A percentile compares a stretch with the other conserved stretches of the same genome.
Conservation (phyloP, 305 asterid genomes). For the Caryopteris hybrid region DNA sequence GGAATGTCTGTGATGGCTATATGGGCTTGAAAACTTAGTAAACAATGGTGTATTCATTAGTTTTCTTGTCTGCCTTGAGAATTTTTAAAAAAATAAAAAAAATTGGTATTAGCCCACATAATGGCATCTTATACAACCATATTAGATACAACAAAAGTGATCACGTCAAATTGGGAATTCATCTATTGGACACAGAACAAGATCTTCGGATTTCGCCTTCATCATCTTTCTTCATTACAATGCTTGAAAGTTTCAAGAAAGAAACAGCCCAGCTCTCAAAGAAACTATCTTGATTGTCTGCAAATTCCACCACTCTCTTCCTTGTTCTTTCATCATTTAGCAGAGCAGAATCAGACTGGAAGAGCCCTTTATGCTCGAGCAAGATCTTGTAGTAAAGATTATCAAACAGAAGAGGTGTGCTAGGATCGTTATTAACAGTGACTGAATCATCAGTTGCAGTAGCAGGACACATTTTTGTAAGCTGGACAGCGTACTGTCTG, state of each 20-base stretch:
- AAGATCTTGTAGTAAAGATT: slow-evolving; percentile 53
- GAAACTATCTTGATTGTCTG: slow-evolving; percentile 42
- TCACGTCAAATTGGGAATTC: background rate
- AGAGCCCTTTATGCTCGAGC: slow-evolving; percentile 49
- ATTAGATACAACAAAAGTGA: background rate
- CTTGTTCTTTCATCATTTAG: slow-evolving; percentile 42
- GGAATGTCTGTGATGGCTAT: background rate
- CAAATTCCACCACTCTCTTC: slow-evolving; percentile 39
- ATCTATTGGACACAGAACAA: slow-evolving; percentile 42
- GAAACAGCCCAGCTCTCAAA: slow-evolving; percentile 52
- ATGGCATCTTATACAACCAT: background rate
- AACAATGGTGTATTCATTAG: too few relatives aligned
- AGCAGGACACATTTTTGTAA: slow-evolving; percentile 40
- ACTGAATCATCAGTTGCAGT: slow-evolving; percentile 24
- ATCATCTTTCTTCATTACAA: slow-evolving; percentile 47
- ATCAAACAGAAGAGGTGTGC: slow-evolving; percentile 50
- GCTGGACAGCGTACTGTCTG: slow-evolving; percentile 46
- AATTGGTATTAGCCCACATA: background rate
- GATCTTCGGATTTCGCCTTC: slow-evolving; percentile 50
- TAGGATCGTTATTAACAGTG: slow-evolving; percentile 58
- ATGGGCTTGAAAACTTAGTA: background rate
- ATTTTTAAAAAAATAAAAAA: too few relatives aligned
- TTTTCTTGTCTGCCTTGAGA: too few relatives aligned
- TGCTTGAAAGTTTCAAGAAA: slow-evolving; percentile 42
- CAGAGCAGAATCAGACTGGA: slow-evolving; percentile 69